Conservation (phyloP, 2,329 filamentous ascomycete species). For the Chaetomiaceae sp. region DNA sequence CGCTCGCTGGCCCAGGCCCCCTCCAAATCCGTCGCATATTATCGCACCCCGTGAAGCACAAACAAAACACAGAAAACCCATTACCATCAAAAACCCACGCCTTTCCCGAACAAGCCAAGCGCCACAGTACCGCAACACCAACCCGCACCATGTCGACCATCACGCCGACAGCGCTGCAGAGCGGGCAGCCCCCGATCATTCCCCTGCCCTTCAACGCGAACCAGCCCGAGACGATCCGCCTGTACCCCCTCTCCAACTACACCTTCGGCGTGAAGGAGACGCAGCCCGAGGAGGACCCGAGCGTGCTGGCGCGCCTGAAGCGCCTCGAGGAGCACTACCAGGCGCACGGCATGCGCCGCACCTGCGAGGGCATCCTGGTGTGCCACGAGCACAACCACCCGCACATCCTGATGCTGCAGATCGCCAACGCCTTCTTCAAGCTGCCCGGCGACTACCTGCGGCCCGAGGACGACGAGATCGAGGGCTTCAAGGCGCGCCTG, state of each 20-base stretch:
- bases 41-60: too few species aligned
- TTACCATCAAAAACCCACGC: too few species aligned
- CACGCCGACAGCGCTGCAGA: constrained; percentile 69
- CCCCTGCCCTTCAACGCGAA: constrained; percentile 83
- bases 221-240: constrained; percentile 82
- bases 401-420: constrained; percentile 98
- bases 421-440: constrained; percentile 99
- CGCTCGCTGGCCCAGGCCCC: too few species aligned
- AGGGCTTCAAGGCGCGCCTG: constrained; percentile 88
- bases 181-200: constrained; percentile 70
- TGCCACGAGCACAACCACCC: constrained; percentile 99
- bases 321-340: constrained; percentile 94
- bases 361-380: constrained; percentile 93
- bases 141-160: constrained; percentile 72
- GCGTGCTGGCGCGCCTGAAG: constrained; percentile 85
- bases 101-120: background rate
- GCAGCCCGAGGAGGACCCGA: constrained; percentile 95
- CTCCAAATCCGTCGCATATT: too few species aligned
- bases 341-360: constrained; percentile 90
- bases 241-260: constrained; percentile 97
- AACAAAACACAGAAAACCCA: too few species aligned
- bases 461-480: constrained; percentile 83
- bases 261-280: constrained; percentile 98
- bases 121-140: background rate
- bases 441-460: constrained; percentile 92